Base-by-base conservation (phyloP, 257 asterid genomes). In the Petrea volubilis region DNA sequence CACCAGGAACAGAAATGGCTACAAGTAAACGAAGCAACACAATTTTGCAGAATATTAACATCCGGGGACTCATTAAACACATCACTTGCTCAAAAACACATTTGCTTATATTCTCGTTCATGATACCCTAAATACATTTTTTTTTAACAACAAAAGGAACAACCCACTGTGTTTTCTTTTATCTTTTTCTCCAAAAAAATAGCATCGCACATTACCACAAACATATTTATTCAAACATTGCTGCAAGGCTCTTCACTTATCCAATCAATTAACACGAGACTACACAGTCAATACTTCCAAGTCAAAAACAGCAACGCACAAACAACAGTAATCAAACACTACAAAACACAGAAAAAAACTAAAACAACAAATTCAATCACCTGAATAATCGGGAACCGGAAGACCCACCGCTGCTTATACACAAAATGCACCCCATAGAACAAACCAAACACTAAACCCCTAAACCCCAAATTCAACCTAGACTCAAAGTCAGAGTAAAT, bases 381-480 rank as follows among this genome's bases (percentile, higher is more conserved):
- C 98, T 94, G 99, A 73, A 94, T 70, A 38, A 94, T 85, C n/a
- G 98, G 99, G 74, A 94, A 94, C 20, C 75, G 85, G 74, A 91
- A 75, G 67, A 91, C 89, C 98, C 98, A 91, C 58, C 97, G 84
- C 78, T 76, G 75, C 73, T 71, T 78, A 72, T 76, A 89, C 49
- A 88, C 88, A 63, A 81, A 94, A 62, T 78, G 82, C 65, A 88
- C 24, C 36, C 93, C 98, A 72, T 91, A 94, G 12, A 85, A 21
- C 50, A 85, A 51, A 0, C 99, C 99, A 49, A 87, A 28, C 57
- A 79, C 67, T 63, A 82, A 80, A 63, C 98, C 96, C 77, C 96
- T 84, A 77, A 88, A 82, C 67, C 93, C 96, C 80, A 89, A 31
- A 50, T 67, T 68, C 36, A 74, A 71, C 77, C 57, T 44, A 60